phyloP scores from a whole-genome alignment of 345 rosid species.

The Euphorbia peplus region DNA sequence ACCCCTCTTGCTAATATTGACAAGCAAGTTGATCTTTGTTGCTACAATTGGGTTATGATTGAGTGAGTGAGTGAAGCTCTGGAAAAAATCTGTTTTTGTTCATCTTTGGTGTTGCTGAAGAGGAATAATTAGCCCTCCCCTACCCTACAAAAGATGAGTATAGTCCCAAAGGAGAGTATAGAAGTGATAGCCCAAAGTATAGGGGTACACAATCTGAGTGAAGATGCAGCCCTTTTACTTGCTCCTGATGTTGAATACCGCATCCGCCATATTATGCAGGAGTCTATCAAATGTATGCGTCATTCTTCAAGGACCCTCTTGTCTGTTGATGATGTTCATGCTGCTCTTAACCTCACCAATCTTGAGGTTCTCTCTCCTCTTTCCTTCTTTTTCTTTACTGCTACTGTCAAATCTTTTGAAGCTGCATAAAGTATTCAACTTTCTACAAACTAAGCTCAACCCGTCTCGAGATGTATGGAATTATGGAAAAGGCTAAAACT shows the following conservation, averaged over 20 bases:
- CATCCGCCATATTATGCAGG: slow-evolving; percentile 93
- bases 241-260: slow-evolving; percentile 97
- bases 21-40: too few species aligned
- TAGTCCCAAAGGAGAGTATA: slow-evolving; percentile 80
- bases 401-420: too few species aligned
- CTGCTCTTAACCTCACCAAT: slow-evolving; percentile 75
- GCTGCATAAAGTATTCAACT: neutral
- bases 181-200: slow-evolving; percentile 88
- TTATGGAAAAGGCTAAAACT: neutral
- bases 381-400: neutral
- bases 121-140: too few species aligned
- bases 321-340: slow-evolving; percentile 76
- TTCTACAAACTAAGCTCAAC: neutral
- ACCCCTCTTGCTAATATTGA: too few species aligned
- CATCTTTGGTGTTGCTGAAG: too few species aligned
- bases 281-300: slow-evolving; percentile 93
- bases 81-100: too few species aligned
- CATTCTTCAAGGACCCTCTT: slow-evolving; percentile 79
- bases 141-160: slow-evolving; percentile 51
- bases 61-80: too few species aligned
- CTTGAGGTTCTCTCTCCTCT: slow-evolving; percentile 52
- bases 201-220: slow-evolving; percentile 62
- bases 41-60: too few species aligned
- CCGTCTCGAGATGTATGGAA: neutral
- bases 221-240: slow-evolving; percentile 76